Evolutionary conservation across 164 flowering plant species (phyloP), one percentile per base, ranked within the genome.

Genomic region (Vitis rupestris): DNA sequence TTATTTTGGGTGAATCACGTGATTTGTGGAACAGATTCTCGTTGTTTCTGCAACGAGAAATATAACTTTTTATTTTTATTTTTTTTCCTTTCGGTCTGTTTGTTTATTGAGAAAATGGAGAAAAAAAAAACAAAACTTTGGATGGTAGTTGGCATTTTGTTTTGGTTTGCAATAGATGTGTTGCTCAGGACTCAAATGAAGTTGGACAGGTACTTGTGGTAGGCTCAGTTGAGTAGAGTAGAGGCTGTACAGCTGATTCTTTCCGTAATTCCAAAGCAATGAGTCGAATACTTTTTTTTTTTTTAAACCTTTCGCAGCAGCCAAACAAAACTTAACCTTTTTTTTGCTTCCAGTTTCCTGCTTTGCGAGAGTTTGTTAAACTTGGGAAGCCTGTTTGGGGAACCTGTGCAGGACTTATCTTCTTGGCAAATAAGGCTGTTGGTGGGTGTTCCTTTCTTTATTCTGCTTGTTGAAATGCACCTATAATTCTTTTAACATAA

Each of bases 361-460:
- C 98, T 31, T 64, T 95, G 68, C 85, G 99, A 0, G 93, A 91
- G 59, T 95, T 93, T 79, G 91, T 95, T 14, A 82, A 86, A 81
- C 75, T 78, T 87, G 99, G 99, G 71, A 95, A 93, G 71, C 97
- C 99, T 63, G 98, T 93, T 59, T 95, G 98, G 98, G 99, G 99
- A 49, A 95, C 99, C 11, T 93, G 99, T 83, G 99, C 99, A 61
- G 97, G 98, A 59, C 94, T 95, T 67, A 95, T 93, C 63, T 95
- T 95, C 83, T 81, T 91, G 85, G 96, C 98, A 8, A 60, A 95
- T 78, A 93, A 76, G 76, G 98, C 90, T 8, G 63, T 77, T 72
- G 98, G 98, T 93, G 62, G 37, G 87, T 72, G 62, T 73, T 64
- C 44, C 50, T 50, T 23, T 54, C 23, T 44, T 63, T 15, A 13